Evolutionary conservation across 1,284 basidiomycete species (phyloP).

Genomic region (Grifola frondosa): DNA sequence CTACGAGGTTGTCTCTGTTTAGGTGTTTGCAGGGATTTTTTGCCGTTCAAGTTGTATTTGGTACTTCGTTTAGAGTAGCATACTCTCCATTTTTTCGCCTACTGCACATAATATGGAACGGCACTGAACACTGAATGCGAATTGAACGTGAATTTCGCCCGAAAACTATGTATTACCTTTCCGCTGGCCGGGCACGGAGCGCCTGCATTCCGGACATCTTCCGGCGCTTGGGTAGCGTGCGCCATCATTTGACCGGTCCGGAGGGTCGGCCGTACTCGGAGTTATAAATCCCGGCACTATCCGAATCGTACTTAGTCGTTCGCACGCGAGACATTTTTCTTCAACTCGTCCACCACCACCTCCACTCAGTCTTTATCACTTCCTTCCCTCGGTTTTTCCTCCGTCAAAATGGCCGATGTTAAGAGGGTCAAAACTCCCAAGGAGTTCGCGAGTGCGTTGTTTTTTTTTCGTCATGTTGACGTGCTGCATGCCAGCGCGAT

Average conservation of each 20-base stretch:
- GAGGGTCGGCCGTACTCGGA: constrained; percentile 24
- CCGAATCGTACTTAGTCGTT: constrained; percentile 29
- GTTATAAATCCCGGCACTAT: constrained; percentile 22
- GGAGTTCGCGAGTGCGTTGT: constrained; percentile 72
- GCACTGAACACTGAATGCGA: too few species aligned
- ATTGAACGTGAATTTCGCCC: too few species aligned
- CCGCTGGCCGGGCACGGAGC: too few species aligned
- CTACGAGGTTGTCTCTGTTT: constrained; percentile 11
- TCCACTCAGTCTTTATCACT: constrained; percentile 49
- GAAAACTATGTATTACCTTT: too few species aligned
- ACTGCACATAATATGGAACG: too few species aligned
- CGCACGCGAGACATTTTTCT: constrained; percentile 27
- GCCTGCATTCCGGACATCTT: too few species aligned
- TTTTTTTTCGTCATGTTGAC: constrained; percentile 7
- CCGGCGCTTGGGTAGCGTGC: too few species aligned
- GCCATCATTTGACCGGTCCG: constrained; percentile 15
- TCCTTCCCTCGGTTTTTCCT: constrained; percentile 33
- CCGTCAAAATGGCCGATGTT: constrained; percentile 70
- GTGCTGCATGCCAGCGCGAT: constrained; percentile 7
- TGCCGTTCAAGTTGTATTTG: constrained; percentile 13
- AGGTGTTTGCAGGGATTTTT: constrained; percentile 10
- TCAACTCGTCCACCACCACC: constrained; percentile 40
- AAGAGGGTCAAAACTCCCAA: constrained; percentile 78
- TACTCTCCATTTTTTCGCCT: too few species aligned
- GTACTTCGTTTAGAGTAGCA: constrained; percentile 13